Base-by-base conservation (phyloP, 2,329 filamentous ascomycete species). In the Lachnellula suecica region DNA sequence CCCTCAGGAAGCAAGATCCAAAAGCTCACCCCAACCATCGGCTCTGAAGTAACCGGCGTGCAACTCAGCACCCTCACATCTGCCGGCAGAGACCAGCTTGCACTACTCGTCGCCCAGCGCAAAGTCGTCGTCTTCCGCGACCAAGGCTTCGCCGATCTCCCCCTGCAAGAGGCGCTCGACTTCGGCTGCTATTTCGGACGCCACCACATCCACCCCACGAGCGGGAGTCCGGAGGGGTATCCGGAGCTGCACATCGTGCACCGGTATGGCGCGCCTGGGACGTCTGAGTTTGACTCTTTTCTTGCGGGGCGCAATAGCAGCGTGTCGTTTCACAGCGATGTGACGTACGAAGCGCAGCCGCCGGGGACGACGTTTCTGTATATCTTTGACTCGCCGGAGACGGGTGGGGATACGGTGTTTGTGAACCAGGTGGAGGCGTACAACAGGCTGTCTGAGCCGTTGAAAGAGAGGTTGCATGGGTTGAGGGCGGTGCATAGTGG, bases 301-400 rank as follows among this genome's bases (percentile, higher is more conserved):
- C 82, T 90, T 57, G 72, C 77, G 41, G 80, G 81, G 44, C 79
- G 87, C 8, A 91, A 87, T 3, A 92, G 85, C 70, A 88, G 85
- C 0, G 83, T 93, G 1, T 88, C 88, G 7, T 96, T 90, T 89
- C 91, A 96, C 72, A 88, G 85, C 0, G 91, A 96, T 61, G 85
- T 95, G 2, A 88, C 87, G 0, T 96, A 94, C 66, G 91, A 96
- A 73, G 74, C 81, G 59, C 90, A 96, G 72, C 89, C 91, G 1
- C 90, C 91, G 0, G 89, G 90, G 10, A 95, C 89, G 0, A 95
- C 91, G 0, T 94, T 96, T 71, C 72, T 96, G 35, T 95, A 94
- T 66, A 76, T 91, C 41, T 79, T 96, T n/a, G 90, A 96, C 66
- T 84, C 81, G 44, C 91, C 91, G 0, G 75, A 80, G 24, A 84